phyloP scores from a whole-genome alignment of 345 rosid species.

The Salix viminalis region DNA sequence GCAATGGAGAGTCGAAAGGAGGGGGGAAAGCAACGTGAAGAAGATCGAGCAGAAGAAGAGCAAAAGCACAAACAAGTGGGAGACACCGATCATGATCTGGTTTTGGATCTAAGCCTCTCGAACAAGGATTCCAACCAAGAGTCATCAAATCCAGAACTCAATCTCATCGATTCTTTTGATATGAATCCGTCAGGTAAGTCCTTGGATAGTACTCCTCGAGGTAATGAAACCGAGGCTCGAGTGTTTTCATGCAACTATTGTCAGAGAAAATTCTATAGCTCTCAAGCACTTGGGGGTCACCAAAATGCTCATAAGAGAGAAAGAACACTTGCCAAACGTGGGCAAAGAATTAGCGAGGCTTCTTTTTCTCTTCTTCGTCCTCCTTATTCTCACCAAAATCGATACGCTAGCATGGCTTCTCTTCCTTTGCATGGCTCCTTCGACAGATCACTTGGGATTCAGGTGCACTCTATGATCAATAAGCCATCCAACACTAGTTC shows the following conservation, averaged over 20 bases:
- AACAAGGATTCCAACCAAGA: slow-evolving; percentile 34
- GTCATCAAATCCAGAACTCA: slow-evolving; percentile 35
- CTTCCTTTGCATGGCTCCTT: slow-evolving; percentile 69
- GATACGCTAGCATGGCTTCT: slow-evolving; percentile 63
- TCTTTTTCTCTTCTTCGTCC: slow-evolving; percentile 37
- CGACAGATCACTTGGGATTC: slow-evolving; percentile 58
- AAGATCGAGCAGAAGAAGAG: not conserved
- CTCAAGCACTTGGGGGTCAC: slow-evolving; percentile 36
- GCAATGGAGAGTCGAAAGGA: not conserved
- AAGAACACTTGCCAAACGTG: slow-evolving; percentile 30
- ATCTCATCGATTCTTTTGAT: slow-evolving; percentile 47
- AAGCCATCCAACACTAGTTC: slow-evolving; percentile 32
- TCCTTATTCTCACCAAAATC: slow-evolving; percentile 6
- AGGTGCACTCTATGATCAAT: slow-evolving; percentile 63
- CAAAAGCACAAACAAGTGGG: not conserved
- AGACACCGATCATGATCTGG: slow-evolving; percentile 22
- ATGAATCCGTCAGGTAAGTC: slow-evolving; percentile 20
- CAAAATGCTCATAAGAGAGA: slow-evolving; percentile 36
- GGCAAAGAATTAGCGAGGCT: slow-evolving; percentile 12
- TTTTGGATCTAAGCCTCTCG: slow-evolving; percentile 60
- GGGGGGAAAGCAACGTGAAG: slow-evolving; percentile 3
- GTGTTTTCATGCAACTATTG: slow-evolving; percentile 37
- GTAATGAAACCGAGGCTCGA: slow-evolving; percentile 33
- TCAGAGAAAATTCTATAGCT: slow-evolving; percentile 35
- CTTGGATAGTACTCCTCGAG: slow-evolving; percentile 17